Base-by-base conservation (phyloP, 2,329 filamentous ascomycete species). In the Thielaviopsis ethacetica region DNA sequence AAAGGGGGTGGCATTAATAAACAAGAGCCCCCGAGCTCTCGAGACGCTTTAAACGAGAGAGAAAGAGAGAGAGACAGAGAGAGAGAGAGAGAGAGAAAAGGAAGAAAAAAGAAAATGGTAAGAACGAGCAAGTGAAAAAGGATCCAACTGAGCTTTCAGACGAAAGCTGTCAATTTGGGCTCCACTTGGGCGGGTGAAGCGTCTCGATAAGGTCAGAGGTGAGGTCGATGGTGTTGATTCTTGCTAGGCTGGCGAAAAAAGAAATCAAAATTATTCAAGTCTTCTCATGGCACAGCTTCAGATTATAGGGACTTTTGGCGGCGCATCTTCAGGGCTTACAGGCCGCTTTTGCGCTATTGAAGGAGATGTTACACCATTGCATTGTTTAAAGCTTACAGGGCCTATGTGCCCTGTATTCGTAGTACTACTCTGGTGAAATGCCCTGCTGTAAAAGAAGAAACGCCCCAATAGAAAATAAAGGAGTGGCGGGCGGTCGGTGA, bases 131-230 rank as follows among this genome's bases (percentile, higher is more conserved):
- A 21, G n/a, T 26, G 24, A 26, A 51, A 38, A 30, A 34, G 30
- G 30, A 34, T 34, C 30, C 2, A 26, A 54, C 53, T 1, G 53
- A 10, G 19, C 44, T 50, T 56, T 56, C 54, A 56, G 54, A 56
- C 44, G 54, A 56, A 56, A 56, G 54, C 54, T 56, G 54, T 56
- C 54, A 56, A 56, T 17, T 50, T 51, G 15, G 17, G 15, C 7
- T 5, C 44, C 44, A 9, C 44, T 49, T 21, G 44, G 9, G 44
- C 3, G 9, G 44, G 9, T 21, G 21, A 49, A 49, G n/a, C n/a
- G 44, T 49, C n/a, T 49, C 44, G 44, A 21, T 49, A 21, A 5
- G 44, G 44, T 49, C 21, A 49, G 44, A 49, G 44, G 44, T 49
- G 44, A 49, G 44, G 44, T 49, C 44, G 19, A n/a, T 17, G 15